Percentiles rank a stretch among this genome's conserved stretches.
These are phyloP conservation scores for Huntiella decipiens DNA, from an alignment of 2,329 filamentous ascomycete genomes.

Conservation along the genomic window DNA sequence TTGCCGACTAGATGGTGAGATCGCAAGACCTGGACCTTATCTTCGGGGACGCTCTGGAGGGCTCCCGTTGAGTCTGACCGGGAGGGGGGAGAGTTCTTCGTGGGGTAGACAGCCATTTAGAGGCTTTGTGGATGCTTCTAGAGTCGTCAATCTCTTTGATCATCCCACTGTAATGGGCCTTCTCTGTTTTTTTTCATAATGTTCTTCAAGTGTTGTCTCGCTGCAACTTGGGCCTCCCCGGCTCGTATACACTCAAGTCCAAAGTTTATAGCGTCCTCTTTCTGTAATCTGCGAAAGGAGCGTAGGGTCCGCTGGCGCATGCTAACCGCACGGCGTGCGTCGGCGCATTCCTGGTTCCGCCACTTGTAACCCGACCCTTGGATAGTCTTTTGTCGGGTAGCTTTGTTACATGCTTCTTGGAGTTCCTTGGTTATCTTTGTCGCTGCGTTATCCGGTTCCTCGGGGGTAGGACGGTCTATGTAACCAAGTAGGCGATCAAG, in stretches of 20 bases:
- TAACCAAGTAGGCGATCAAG: background rate
- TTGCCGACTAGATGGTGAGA: no score
- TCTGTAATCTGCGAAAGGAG: background rate
- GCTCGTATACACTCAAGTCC: background rate
- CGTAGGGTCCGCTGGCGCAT: background rate
- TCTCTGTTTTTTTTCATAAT: background rate
- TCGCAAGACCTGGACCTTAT: no score
- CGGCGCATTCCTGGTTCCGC: background rate
- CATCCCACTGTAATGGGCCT: background rate
- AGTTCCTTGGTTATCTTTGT: background rate
- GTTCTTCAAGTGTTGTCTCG: background rate
- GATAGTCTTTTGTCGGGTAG: background rate
- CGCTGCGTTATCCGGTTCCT: background rate
- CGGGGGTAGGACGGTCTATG: background rate
- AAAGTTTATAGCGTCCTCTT: background rate
- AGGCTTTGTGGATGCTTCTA: background rate
- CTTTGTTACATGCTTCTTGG: background rate
- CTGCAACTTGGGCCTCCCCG: background rate
- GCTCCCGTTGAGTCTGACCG: background rate
- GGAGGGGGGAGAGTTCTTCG: background rate
- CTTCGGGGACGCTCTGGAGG: no score
- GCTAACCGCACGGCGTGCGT: background rate
- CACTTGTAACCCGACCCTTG: background rate
- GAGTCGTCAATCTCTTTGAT: background rate
- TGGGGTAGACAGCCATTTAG: background rate